Percentiles rank a stretch among this genome's conserved stretches.
phyloP scores from a whole-genome alignment of 768 basidiomycete species.

The Russula ochroleuca region DNA sequence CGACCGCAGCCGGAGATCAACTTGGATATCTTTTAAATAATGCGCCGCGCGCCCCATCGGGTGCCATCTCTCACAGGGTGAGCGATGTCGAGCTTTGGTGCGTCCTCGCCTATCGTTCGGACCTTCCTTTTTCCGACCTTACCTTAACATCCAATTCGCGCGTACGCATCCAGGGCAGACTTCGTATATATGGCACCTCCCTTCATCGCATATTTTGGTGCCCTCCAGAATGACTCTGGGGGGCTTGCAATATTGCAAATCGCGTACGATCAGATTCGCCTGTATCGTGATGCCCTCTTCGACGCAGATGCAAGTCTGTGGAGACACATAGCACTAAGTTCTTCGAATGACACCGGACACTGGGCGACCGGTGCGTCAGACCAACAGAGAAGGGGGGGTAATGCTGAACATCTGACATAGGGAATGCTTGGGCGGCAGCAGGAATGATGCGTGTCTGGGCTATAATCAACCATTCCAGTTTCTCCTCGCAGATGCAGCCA shows the following conservation, averaged over 20 bases:
- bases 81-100: slow-evolving; percentile 54
- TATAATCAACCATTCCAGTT: slow-evolving; percentile 47
- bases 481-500: slow-evolving; percentile 35
- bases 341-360: slow-evolving; percentile 44
- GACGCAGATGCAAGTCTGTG: slow-evolving; percentile 46
- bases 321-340: slow-evolving; percentile 52
- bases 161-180: slow-evolving; percentile 43
- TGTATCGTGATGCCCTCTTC: slow-evolving; percentile 53
- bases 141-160: not conserved
- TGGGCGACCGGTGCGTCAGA: slow-evolving; percentile 51
- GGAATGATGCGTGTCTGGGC: slow-evolving; percentile 59
- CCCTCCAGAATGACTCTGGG: slow-evolving; percentile 38
- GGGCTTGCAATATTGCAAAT: slow-evolving; percentile 40
- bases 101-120: slow-evolving; percentile 9
- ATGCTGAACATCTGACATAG: slow-evolving; percentile 27
- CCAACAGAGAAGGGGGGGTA: not conserved
- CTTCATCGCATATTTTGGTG: slow-evolving; percentile 63
- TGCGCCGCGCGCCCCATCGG: slow-evolving; percentile 44
- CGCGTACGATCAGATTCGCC: slow-evolving; percentile 53
- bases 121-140: not conserved
- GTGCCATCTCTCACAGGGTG: slow-evolving; percentile 56
- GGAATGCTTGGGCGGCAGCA: slow-evolving; percentile 70
- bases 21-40: slow-evolving; percentile 45
- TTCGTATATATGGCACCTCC: slow-evolving; percentile 61
- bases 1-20: slow-evolving; percentile 44